Base-by-base conservation (phyloP, 352 stramenopile species). In the Globisporangium rhizosaccharum region DNA sequence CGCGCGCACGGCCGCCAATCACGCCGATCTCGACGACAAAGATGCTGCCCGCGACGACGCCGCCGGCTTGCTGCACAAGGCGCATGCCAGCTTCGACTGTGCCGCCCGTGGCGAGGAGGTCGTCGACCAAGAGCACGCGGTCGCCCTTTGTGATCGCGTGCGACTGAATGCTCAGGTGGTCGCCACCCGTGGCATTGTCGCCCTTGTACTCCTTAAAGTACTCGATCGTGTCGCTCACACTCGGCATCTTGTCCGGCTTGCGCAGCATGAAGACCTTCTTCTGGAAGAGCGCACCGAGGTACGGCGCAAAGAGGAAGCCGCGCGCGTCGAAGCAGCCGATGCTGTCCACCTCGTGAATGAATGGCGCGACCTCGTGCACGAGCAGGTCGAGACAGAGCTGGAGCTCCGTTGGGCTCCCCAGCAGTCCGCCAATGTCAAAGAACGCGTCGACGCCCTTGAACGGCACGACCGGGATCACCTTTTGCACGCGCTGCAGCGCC, bases 201-300 rank as follows among this genome's bases (percentile, higher is more conserved):
- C 93, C 94, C 59, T 88, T 71, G 72, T 96, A 93, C 65, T 93
- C 97, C 67, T 98, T 98, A 48, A 93, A 84, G 71, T 99, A 99
- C 59, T 90, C 80, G 55, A 87, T 79, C 23, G 82, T 96, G 59
- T 90, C 82, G 62, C 96, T 90, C 42, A 95, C 85, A 61, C 95
- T 98, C 46, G 96, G 96, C 87, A 99, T 98, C 74, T 99, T 99
- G 45, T 94, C 94, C 37, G 91, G 88, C 74, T 99, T 99, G 63
- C 97, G 86, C 68, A 99, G 91, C 96, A 99, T 99, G 66, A 99
- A 97, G 67, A 99, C 98, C 25, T 95, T 96, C 68, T 98, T 98
- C 56, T 97, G 87, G 62, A 99, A 87, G n/a, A 79, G 82, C 49
- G 97, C 77, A 18, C 94, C 97, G 55, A 99, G 79, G 53, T 96